Percentiles rank a stretch among this genome's conserved stretches.
Conservation (phyloP, 345 rosid genomes). For the Syzygium aqueum region DNA sequence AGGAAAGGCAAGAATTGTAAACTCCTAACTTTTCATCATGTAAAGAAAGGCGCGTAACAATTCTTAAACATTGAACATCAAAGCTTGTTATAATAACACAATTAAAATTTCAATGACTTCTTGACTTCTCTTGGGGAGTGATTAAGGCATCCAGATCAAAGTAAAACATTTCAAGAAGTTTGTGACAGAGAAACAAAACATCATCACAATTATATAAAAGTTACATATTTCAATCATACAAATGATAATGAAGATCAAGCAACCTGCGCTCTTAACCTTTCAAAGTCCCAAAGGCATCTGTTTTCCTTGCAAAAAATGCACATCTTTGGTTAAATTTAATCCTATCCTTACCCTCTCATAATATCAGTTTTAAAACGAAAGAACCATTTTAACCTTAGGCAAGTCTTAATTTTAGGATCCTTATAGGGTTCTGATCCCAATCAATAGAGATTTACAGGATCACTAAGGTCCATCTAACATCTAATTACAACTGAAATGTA, state of each 20-base stretch:
- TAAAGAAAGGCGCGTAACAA: neutral
- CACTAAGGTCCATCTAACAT: neutral
- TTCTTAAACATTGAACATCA: neutral
- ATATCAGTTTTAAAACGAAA: neutral
- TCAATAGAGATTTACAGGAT: neutral
- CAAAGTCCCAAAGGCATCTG: neutral
- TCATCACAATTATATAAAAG: neutral
- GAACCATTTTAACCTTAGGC: neutral
- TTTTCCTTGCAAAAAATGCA: neutral
- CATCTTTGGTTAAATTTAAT: neutral
- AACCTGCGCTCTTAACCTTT: neutral
- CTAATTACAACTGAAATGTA: neutral
- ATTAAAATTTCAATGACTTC: neutral
- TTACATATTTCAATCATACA: neutral
- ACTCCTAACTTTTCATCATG: neutral
- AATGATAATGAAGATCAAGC: neutral
- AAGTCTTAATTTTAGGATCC: neutral
- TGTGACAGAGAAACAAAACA: neutral
- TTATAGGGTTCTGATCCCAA: neutral
- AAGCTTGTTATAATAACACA: neutral
- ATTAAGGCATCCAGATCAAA: neutral
- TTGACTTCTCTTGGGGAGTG: neutral
- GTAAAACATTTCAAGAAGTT: neutral
- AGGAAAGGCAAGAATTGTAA: neutral
- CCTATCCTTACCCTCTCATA: neutral